phyloP scores from a whole-genome alignment of 345 rosid species.

The Salix dunnii region DNA sequence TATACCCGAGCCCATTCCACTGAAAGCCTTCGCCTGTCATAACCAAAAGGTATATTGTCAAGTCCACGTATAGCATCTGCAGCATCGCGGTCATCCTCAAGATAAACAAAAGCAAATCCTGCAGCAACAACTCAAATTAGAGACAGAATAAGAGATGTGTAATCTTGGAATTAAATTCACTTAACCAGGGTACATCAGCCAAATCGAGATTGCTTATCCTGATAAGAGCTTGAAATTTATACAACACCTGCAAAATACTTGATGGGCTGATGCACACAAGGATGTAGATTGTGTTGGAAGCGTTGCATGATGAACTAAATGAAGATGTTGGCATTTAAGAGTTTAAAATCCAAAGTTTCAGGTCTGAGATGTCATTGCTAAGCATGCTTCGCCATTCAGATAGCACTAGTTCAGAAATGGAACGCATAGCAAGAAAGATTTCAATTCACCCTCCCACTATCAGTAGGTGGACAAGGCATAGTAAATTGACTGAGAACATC shows the following conservation, averaged over 20 bases:
- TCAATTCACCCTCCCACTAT: conserved; percentile 58
- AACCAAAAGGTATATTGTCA: conserved; percentile 68
- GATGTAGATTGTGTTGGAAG: conserved; percentile 72
- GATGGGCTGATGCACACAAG: conserved; percentile 72
- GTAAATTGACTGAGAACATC: conserved; percentile 48
- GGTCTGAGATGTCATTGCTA: conserved; percentile 64
- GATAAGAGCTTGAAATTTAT: conserved; percentile 36
- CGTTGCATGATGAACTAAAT: conserved; percentile 74
- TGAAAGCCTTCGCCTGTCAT: conserved; percentile 62
- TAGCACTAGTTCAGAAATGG: conserved; percentile 57
- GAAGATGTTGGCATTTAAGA: conserved; percentile 54
- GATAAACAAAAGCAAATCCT: conserved; percentile 92
- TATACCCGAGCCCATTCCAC: conserved; percentile 88
- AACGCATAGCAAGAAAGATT: conserved; percentile 59
- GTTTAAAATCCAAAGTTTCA: conserved; percentile 52
- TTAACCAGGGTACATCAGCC: conserved; percentile 31
- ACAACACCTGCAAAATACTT: conserved; percentile 69
- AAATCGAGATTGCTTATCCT: conserved; percentile 38
- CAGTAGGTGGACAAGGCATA: conserved; percentile 47
- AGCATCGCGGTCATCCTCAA: conserved; percentile 85
- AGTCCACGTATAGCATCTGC: conserved; percentile 70
- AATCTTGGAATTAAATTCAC: conserved; percentile 15
- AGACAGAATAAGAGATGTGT: conserved; percentile 5
- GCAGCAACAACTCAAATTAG: conserved; percentile 27
- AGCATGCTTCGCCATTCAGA: conserved; percentile 72